Evolutionary conservation across 2,329 filamentous ascomycete genomes (phyloP), one percentile per base, ranked within the genome.

Genomic region (Furcasterigmium furcatum): DNA sequence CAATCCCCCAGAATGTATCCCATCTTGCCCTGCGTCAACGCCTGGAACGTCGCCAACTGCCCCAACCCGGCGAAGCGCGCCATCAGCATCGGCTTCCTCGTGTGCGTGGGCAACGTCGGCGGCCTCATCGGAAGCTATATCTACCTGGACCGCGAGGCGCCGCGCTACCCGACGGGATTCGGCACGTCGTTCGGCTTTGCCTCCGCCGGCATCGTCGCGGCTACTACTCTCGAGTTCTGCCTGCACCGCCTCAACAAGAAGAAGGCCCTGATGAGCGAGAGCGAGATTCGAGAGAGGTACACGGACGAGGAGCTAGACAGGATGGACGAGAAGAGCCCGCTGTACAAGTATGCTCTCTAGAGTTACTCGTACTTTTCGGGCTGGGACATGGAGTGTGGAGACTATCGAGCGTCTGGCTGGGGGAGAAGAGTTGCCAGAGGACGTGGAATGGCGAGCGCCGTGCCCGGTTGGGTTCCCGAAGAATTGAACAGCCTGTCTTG

Each of bases 21-120:
- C 1, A 79, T 77, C 38, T 80, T 87, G 44, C 62, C 84, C 1
- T 51, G 60, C 4, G 86, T 81, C 0, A 81, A 87, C 30, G 76
- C 81, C 1, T 89, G 86, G 85, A 69, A 74, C 0, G 76, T 76
- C 24, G 88, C 88, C 61, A 88, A 89, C 48, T 73, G 81, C 13
- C 85, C 59, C 0, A 62, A 62, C 2, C 53, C 61, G 0, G 56
- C 56, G 9, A 59, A 66, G 41, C 53, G 67, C 14, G 63, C 62
- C 1, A 62, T 70, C 27, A 65, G 62, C 2, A 60, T 71, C 19
- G 68, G 63, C 0, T 59, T 68, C 24, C 64, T 62, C 49, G 65
- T 66, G 22, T 61, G 59, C 35, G 47, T 66, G 10, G 67, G 66
- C 5, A 71, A 71, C 38, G 57, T 61, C 1, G 69, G 68, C 12